Percentiles rank a stretch among this genome's conserved stretches.
These are phyloP conservation scores for Tetracladium marchalianum DNA, from an alignment of 495 filamentous ascomycete genomes.

Conservation along the genomic window DNA sequence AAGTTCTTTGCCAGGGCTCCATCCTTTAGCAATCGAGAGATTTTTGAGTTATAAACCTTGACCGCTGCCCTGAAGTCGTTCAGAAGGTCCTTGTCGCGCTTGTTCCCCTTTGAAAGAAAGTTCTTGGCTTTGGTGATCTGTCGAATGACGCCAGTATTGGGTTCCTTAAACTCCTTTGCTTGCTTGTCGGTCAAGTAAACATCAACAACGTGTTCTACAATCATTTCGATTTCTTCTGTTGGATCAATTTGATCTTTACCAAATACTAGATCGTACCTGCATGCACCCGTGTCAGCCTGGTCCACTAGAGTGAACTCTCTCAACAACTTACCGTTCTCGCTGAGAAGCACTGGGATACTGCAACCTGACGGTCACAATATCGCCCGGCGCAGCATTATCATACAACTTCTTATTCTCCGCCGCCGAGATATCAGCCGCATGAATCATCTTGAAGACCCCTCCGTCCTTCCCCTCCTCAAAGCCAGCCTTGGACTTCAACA, in stretches of 20 bases:
- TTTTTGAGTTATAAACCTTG: constrained; percentile 61
- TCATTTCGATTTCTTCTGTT: constrained; percentile 71
- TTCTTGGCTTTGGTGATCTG: constrained; percentile 53
- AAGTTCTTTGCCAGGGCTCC: constrained; percentile 64
- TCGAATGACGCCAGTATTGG: constrained; percentile 60
- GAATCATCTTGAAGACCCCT: constrained; percentile 43
- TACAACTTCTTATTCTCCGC: constrained; percentile 31
- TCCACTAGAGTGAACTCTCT: constrained; percentile 12
- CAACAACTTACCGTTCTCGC: constrained; percentile 48
- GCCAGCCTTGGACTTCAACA: constrained; percentile 49
- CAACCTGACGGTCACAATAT: constrained; percentile 39
- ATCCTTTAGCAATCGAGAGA: constrained; percentile 46
- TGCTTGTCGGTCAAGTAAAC: constrained; percentile 64
- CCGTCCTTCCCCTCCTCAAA: constrained; percentile 41
- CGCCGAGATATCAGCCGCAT: constrained; percentile 58
- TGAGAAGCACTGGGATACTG: constrained; percentile 65
- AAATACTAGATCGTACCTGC: constrained; percentile 67
- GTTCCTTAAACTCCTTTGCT: constrained; percentile 56
- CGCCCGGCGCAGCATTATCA: constrained; percentile 34
- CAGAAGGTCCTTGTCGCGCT: constrained; percentile 22
- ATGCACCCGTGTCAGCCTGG: constrained; percentile 8
- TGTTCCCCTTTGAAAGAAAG: constrained; percentile 17
- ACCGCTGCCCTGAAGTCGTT: constrained; percentile 59
- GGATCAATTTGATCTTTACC: constrained; percentile 79
- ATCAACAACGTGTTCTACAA: constrained; percentile 61